Percentiles rank a stretch among this genome's conserved stretches.
Evolutionary conservation across 805 yeast species (phyloP).

Genomic region (Candida xyloterini): DNA sequence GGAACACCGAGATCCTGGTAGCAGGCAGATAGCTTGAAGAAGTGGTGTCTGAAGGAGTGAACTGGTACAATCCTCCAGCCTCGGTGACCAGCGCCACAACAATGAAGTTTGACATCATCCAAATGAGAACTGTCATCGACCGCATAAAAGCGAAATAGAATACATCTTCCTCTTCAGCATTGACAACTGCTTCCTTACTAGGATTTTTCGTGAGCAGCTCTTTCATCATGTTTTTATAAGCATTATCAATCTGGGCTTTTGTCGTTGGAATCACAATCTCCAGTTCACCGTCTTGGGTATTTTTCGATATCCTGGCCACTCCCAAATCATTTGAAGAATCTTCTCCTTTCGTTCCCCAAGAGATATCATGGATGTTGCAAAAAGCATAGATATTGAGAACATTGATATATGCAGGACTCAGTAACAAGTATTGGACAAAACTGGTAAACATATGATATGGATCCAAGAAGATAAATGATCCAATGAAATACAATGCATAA

Average conservation of each 20-base stretch:
- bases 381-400: slow-evolving; percentile 92
- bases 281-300: slow-evolving; percentile 58
- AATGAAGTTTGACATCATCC: slow-evolving; percentile 86
- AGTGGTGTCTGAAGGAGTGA: slow-evolving; percentile 33
- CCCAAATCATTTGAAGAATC: slow-evolving; percentile 74
- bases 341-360: slow-evolving; percentile 97
- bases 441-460: slow-evolving; percentile 93
- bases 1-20: slow-evolving; percentile 57
- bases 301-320: slow-evolving; percentile 59
- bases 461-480: slow-evolving; percentile 78
- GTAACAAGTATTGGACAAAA: slow-evolving; percentile 74
- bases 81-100: slow-evolving; percentile 80
- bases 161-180: slow-evolving; percentile 51
- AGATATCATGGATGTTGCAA: slow-evolving; percentile 92
- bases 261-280: slow-evolving; percentile 76
- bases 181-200: slow-evolving; percentile 18
- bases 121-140: slow-evolving; percentile 80
- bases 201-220: slow-evolving; percentile 45
- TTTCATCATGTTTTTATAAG: slow-evolving; percentile 63
- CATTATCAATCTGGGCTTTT: slow-evolving; percentile 68
- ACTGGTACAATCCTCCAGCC: slow-evolving; percentile 69
- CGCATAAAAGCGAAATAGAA: slow-evolving; percentile 89
- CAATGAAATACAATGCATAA: slow-evolving; percentile 72
- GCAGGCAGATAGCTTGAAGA: slow-evolving; percentile 33
- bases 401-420: slow-evolving; percentile 88